A percentile compares a stretch with the other conserved stretches of the same genome.
phyloP scores from a whole-genome alignment of 768 basidiomycete species.

The Kwoniella mangroviensis region DNA sequence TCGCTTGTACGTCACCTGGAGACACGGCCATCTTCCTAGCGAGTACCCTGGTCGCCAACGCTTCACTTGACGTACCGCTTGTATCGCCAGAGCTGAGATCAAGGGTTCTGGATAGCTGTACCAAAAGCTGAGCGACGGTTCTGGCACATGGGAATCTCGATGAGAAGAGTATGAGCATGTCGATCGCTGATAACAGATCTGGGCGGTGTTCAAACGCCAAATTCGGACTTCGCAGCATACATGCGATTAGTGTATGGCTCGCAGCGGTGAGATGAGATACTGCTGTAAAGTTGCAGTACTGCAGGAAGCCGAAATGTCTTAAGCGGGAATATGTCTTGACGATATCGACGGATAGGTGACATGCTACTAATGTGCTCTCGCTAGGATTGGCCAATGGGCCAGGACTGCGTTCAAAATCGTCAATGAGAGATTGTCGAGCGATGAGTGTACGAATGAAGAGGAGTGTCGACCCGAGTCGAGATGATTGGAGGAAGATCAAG shows the following conservation, averaged over 20 bases:
- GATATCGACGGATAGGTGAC: slow-evolving; percentile 17
- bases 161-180: slow-evolving; percentile 16
- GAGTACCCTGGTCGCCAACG: slow-evolving; percentile 9
- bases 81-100: slow-evolving; percentile 5
- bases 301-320: slow-evolving; percentile 17
- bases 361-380: slow-evolving; percentile 11
- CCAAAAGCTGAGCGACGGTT: slow-evolving; percentile 10
- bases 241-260: slow-evolving; percentile 22
- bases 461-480: slow-evolving; percentile 8
- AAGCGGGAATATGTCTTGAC: slow-evolving; percentile 14
- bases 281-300: slow-evolving; percentile 18
- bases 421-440: slow-evolving; percentile 17
- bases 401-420: slow-evolving; percentile 12
- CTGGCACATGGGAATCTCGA: slow-evolving; percentile 6
- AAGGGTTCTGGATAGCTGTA: slow-evolving; percentile 5
- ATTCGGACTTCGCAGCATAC: slow-evolving; percentile 11
- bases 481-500: slow-evolving; percentile 13
- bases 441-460: slow-evolving; percentile 17
- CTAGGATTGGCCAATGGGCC: not conserved
- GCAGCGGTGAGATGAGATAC: slow-evolving; percentile 19
- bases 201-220: slow-evolving; percentile 16
- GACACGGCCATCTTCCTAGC: slow-evolving; percentile 20
- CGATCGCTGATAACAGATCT: slow-evolving; percentile 15
- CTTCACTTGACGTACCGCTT: slow-evolving; percentile 10
- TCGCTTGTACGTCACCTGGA: slow-evolving; percentile 1